phyloP scores from a whole-genome alignment of 2,329 filamentous ascomycete species.

The Lachnum nothofagi region DNA sequence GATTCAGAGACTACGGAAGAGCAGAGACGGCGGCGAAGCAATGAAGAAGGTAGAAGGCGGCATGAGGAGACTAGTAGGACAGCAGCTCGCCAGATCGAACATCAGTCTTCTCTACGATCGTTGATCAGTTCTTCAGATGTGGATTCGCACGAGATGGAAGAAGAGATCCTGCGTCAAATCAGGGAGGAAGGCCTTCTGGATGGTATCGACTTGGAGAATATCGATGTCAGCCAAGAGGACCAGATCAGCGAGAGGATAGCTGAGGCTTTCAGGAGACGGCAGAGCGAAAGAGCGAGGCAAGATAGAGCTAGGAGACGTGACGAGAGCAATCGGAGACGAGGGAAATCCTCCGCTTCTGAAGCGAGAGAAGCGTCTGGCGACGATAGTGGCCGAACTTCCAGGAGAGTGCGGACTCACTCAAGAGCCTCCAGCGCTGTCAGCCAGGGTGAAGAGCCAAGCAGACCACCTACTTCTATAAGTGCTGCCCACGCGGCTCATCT shows the following conservation, averaged over 20 bases:
- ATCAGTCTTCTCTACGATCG: conserved; percentile 83
- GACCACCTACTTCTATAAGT: conserved; percentile 43
- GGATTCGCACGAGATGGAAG: conserved; percentile 72
- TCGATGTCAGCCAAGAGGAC: conserved; percentile 79
- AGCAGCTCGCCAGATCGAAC: conserved; percentile 62
- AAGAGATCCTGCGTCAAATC: conserved; percentile 84
- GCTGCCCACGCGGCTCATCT: conserved; percentile 43
- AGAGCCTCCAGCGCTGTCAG: conserved; percentile 43
- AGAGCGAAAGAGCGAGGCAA: conserved; percentile 54
- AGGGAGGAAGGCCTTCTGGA: conserved; percentile 82
- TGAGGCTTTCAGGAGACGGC: conserved; percentile 75
- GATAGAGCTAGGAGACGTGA: conserved; percentile 42
- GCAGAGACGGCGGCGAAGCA: conserved; percentile 23
- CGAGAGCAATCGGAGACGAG: conserved; percentile 32
- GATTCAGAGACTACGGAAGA: conserved; percentile 20
- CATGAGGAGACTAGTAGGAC: conserved; percentile 26
- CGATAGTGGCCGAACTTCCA: conserved; percentile 20
- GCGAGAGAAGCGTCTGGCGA: conserved; percentile 28
- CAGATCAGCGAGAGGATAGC: conserved; percentile 87
- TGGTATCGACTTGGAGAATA: conserved; percentile 81
- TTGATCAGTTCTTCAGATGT: conserved; percentile 75
- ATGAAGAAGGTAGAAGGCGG: conserved; percentile 25
- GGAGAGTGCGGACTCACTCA: conserved; percentile 38
- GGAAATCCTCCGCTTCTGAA: conserved; percentile 22
- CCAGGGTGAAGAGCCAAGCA: conserved; percentile 45